These are phyloP conservation scores for Biancaea sappan DNA, from an alignment of 306 rosid genomes.

Conservation along the genomic window DNA sequence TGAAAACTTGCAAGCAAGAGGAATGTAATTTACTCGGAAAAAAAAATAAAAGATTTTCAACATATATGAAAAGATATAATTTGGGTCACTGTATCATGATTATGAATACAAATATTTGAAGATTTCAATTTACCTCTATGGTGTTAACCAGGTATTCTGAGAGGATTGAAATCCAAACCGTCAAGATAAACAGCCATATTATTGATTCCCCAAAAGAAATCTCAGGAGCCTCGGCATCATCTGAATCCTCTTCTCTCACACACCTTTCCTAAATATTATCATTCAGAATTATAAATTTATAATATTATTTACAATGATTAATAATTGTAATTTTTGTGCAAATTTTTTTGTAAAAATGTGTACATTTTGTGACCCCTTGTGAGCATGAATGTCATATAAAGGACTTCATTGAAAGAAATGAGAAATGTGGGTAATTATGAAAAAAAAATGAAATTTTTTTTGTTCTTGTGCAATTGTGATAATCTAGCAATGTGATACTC, in stretches of 20 bases:
- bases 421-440: too few species aligned
- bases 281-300: background rate
- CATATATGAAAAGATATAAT: background rate
- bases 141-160: conserved; percentile 67
- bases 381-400: too few species aligned
- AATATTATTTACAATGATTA: background rate
- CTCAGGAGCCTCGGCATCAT: conserved; percentile 64
- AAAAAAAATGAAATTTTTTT: too few species aligned
- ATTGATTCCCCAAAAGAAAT: conserved; percentile 76
- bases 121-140: conserved; percentile 54
- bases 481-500: too few species aligned
- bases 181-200: conserved; percentile 67
- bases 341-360: too few species aligned
- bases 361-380: too few species aligned
- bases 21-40: too few species aligned
- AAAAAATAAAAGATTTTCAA: background rate
- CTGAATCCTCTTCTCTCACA: conserved; percentile 10
- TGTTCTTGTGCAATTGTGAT: too few species aligned
- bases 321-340: too few species aligned
- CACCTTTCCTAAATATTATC: conserved; percentile 18
- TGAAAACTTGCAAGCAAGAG: too few species aligned
- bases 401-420: too few species aligned
- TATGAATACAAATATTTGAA: background rate
- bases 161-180: conserved; percentile 61
- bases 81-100: background rate